These are phyloP conservation scores for Inga leiocalycina DNA, from an alignment of 306 rosid species.

Conservation along the genomic window DNA sequence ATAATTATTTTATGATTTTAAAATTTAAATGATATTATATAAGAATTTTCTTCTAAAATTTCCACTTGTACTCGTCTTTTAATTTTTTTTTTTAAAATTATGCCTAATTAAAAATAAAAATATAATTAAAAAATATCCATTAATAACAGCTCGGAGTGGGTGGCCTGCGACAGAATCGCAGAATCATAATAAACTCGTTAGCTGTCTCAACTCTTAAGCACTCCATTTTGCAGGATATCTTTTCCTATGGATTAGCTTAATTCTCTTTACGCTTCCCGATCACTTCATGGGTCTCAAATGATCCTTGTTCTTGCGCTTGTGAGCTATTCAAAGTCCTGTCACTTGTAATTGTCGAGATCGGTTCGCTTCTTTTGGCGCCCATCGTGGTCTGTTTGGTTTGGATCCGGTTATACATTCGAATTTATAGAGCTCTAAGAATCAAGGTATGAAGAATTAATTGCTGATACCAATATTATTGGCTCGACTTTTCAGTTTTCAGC, in stretches of 20 bases:
- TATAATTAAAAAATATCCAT: neutral
- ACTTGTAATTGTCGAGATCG: constrained; percentile 30
- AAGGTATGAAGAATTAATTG: constrained; percentile 30
- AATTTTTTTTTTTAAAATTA: no score
- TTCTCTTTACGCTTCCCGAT: neutral
- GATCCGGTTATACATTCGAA: constrained; percentile 27
- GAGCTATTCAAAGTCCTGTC: constrained; percentile 2
- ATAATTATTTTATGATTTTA: no score
- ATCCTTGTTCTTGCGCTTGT: neutral
- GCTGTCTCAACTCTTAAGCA: neutral
- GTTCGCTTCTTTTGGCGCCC: neutral
- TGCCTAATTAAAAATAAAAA: no score
- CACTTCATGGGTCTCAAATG: neutral
- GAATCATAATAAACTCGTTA: neutral
- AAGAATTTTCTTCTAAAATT: no score
- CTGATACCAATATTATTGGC: constrained; percentile 15
- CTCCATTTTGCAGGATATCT: no score
- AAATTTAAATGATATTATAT: no score
- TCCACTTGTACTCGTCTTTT: no score
- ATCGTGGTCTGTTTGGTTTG: neutral
- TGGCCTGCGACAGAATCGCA: no score
- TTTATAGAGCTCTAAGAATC: constrained; percentile 29
- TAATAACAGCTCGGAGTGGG: no score
- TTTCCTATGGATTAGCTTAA: neutral
- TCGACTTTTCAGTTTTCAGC: constrained; percentile 21